Conservation (phyloP, 768 basidiomycete species). For the Termitomyces sp. region DNA sequence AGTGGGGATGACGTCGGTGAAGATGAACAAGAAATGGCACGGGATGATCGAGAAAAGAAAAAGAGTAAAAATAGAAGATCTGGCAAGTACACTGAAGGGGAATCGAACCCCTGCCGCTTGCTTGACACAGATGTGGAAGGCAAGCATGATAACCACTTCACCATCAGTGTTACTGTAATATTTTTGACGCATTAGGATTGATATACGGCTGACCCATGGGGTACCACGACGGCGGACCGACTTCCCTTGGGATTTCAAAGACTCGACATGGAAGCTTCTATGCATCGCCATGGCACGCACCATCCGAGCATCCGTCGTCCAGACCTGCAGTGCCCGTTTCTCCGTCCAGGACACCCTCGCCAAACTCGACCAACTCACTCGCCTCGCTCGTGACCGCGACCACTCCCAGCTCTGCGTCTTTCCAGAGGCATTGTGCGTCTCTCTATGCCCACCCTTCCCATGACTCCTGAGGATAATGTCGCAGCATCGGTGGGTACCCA, state of each 20-base stretch:
- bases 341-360: constrained; percentile 39
- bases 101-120: constrained; percentile 51
- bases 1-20: too few relatives aligned
- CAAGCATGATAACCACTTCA: constrained; percentile 94
- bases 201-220: too few relatives aligned
- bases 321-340: constrained; percentile 43
- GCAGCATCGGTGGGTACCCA: constrained; percentile 48
- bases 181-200: too few relatives aligned
- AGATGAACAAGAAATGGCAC: too few relatives aligned
- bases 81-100: constrained; percentile 35
- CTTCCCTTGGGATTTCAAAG: neutral
- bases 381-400: constrained; percentile 40
- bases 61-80: too few relatives aligned
- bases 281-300: constrained; percentile 5
- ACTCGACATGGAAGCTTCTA: neutral
- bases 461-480: neutral
- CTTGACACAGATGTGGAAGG: constrained; percentile 52
- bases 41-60: too few relatives aligned
- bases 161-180: constrained; percentile 45
- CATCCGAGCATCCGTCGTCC: constrained; percentile 44
- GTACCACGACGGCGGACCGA: too few relatives aligned
- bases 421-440: constrained; percentile 48
- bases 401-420: constrained; percentile 45
- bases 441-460: neutral
- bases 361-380: constrained; percentile 43